phyloP scores from a whole-genome alignment of 2,329 filamentous ascomycete species.

The Diaporthe ampelina region DNA sequence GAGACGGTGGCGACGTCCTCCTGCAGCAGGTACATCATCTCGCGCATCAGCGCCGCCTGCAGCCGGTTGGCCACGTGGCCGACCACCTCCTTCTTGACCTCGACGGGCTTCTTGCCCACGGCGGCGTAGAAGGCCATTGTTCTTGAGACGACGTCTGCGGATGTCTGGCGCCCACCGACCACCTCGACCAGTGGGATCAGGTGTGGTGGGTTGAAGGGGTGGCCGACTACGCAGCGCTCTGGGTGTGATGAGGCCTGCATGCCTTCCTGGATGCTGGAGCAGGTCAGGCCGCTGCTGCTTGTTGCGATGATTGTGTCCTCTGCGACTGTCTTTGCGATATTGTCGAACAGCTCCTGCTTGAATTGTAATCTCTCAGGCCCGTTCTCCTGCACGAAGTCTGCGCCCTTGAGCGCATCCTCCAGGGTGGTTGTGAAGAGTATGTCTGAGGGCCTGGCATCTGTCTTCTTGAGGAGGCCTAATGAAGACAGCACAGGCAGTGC shows the following conservation, averaged over 20 bases:
- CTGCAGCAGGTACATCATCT: constrained; percentile 47
- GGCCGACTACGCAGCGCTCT: constrained; percentile 57
- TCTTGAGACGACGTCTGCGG: constrained; percentile 43
- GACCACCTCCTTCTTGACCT: constrained; percentile 56
- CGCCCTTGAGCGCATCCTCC: constrained; percentile 37
- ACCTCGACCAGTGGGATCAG: constrained; percentile 63
- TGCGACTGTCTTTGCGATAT: constrained; percentile 50
- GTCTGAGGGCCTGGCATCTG: constrained; percentile 37
- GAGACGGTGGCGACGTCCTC: constrained; percentile 39
- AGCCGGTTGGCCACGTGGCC: constrained; percentile 62
- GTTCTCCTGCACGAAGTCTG: constrained; percentile 56
- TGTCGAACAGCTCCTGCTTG: constrained; percentile 54
- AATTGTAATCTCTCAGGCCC: constrained; percentile 56
- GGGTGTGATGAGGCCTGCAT: constrained; percentile 45
- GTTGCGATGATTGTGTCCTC: constrained; percentile 55
- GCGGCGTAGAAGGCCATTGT: constrained; percentile 55
- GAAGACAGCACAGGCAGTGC: constrained; percentile 38
- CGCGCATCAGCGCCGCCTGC: constrained; percentile 55
- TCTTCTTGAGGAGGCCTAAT: constrained; percentile 39
- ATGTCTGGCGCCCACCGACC: constrained; percentile 53
- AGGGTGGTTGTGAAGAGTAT: constrained; percentile 38
- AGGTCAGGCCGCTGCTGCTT: constrained; percentile 55
- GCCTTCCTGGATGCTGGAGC: constrained; percentile 48
- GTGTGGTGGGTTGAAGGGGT: constrained; percentile 64
- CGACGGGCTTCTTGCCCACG: constrained; percentile 57